Percentiles rank a stretch among this genome's conserved stretches.
Conservation (phyloP, 257 asterid species). For the Henckelia pumila region DNA sequence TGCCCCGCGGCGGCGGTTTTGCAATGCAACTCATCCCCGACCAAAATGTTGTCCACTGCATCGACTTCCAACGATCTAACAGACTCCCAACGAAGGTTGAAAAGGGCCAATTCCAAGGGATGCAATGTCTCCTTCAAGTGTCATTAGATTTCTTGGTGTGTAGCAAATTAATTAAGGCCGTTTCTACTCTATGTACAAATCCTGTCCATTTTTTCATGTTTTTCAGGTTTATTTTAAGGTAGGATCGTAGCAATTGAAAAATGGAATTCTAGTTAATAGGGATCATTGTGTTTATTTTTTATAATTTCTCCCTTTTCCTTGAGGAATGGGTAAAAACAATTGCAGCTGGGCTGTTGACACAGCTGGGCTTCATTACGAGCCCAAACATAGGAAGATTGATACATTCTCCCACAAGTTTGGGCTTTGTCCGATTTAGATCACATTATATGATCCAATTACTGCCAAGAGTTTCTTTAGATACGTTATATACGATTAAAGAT, state of each 20-base stretch:
- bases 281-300: background rate
- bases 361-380: background rate
- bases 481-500: too few species aligned
- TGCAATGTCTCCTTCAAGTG: conserved; percentile 55
- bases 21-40: conserved; percentile 22
- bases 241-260: conserved; percentile 23
- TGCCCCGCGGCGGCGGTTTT: conserved; percentile 39
- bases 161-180: conserved; percentile 6
- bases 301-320: too few species aligned
- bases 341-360: background rate
- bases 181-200: background rate
- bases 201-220: conserved; percentile 10
- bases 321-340: background rate
- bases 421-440: background rate
- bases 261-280: background rate
- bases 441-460: background rate
- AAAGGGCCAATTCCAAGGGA: conserved; percentile 73
- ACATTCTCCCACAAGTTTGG: background rate
- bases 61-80: conserved; percentile 18
- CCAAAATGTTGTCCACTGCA: conserved; percentile 22
- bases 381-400: background rate
- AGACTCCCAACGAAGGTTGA: conserved; percentile 24
- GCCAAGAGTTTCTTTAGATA: too few species aligned
- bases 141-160: conserved; percentile 3
- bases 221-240: conserved; percentile 21